Evolutionary conservation across 371 early-diverging fungal genomes (phyloP), one percentile per base, ranked within the genome.

Genomic region (Parasitella parasitica): DNA sequence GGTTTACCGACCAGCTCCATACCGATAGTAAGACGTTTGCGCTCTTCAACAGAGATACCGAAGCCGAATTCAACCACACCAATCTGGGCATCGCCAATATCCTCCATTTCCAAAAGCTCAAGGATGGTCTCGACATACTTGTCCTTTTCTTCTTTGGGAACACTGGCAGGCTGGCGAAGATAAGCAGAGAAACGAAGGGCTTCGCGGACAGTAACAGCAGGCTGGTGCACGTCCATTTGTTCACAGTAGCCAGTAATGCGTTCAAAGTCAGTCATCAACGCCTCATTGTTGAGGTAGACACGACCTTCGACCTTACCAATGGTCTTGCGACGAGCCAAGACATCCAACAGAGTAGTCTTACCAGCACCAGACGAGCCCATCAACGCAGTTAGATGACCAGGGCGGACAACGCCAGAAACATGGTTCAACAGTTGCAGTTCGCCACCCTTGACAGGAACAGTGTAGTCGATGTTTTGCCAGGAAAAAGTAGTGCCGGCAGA

Each of bases 311-410:
- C 74, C 3, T 75, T 88, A 41, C 93, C 93, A 49, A 86, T 86
- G 20, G 88, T 91, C 80, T 91, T 91, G 64, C 92, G 87, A 71
- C 86, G 84, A 38, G 92, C 87, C 13, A 91, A 75, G 1, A 93
- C 82, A 77, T 97, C 95, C 69, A 94, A 69, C 3, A 95, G 81
- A 11, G 95, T 92, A 0, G 94, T 91, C 72, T 97, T 96, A 59
- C 97, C 97, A 15, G 92, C 89, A 64, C 94, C 94, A 32, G 90
- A 89, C 5, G 90, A 83, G 22, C 94, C 94, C 90, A 95, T 89
- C n/a, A 95, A 71, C 9, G 94, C 96, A 7, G 87, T 86, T 73
- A 91, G 76, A 54, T 87, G 73, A 32, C 85, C 73, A 48, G 86
- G 86, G 49, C 82, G 73, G 35, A 82, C 82, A 37, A 85, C 78